Evolutionary conservation across 352 stramenopile species (phyloP).

Genomic region (Saprolegnia diclina): DNA sequence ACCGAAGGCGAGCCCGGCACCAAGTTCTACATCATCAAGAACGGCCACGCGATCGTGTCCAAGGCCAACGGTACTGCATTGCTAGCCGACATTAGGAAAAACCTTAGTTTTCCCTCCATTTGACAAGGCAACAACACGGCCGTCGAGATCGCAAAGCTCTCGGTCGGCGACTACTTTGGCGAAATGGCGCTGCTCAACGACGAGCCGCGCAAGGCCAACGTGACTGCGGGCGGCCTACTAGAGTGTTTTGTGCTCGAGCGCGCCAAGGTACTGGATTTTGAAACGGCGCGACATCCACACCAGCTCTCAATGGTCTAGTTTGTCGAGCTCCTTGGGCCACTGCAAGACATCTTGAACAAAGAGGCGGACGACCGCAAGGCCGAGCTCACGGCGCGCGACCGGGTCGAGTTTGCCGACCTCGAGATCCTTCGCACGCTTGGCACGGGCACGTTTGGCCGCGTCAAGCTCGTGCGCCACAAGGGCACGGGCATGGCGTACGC

Average conservation of each 20-base stretch:
- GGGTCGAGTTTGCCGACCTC: conserved; percentile 41
- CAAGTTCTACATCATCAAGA: conserved; percentile 81
- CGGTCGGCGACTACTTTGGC: conserved; percentile 38
- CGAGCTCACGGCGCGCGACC: conserved; percentile 27
- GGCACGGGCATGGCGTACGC: conserved; percentile 76
- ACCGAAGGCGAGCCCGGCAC: conserved; percentile 59
- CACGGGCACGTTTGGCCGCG: conserved; percentile 92
- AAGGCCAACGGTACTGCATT: conserved; percentile 38
- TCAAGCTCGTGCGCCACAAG: conserved; percentile 89
- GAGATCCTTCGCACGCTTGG: conserved; percentile 84
- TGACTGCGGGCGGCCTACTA: conserved; percentile 57
- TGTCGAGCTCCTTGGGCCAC: conserved; percentile 72
- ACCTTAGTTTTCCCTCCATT: conserved; percentile 26
- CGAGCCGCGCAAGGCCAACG: conserved; percentile 34
- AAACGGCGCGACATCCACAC: background rate
- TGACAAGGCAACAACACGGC: conserved; percentile 7
- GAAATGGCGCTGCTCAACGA: conserved; percentile 36
- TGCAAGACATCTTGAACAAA: conserved; percentile 62
- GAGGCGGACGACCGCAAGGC: conserved; percentile 53
- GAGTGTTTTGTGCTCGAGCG: conserved; percentile 88
- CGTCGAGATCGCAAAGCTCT: conserved; percentile 47
- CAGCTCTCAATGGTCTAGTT: conserved; percentile 38
- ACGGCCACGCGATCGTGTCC: conserved; percentile 46
- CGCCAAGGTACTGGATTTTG: conserved; percentile 32
- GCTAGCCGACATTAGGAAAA: too few species aligned